These are phyloP conservation scores for Arthrobotrys musiformis DNA, from an alignment of 2,329 filamentous ascomycete species.

Conservation along the genomic window DNA sequence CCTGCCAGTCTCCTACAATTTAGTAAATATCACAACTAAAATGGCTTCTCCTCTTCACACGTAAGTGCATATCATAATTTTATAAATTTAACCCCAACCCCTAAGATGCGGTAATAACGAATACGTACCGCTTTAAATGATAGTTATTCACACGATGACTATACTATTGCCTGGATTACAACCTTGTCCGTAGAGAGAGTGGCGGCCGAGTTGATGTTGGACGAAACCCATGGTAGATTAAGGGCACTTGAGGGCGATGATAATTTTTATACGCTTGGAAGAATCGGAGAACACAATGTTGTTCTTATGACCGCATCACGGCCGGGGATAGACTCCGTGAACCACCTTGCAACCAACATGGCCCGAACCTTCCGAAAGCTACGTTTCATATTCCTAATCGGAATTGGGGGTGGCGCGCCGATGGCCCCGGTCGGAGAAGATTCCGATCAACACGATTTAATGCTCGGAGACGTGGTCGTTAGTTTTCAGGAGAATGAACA, in stretches of 20 bases:
- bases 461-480: background rate
- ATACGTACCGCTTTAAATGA: too few species aligned
- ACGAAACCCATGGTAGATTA: background rate
- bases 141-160: constrained; percentile 6
- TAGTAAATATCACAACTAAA: too few species aligned
- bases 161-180: constrained; percentile 2
- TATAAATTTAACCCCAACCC: too few species aligned
- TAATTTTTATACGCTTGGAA: constrained; percentile 7
- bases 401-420: background rate
- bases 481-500: background rate
- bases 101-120: too few species aligned
- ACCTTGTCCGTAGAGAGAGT: background rate
- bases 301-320: background rate
- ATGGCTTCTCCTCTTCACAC: too few species aligned
- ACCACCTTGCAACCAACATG: background rate
- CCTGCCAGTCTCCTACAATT: too few species aligned
- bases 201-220: background rate
- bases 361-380: background rate
- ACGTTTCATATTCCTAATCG: background rate
- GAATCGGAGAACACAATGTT: background rate
- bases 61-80: too few species aligned
- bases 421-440: background rate
- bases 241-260: background rate
- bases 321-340: background rate
- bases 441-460: background rate